A percentile compares a stretch with the other conserved stretches of the same genome.
phyloP scores from a whole-genome alignment of 306 rosid species.

The Vachellia pachyceras region DNA sequence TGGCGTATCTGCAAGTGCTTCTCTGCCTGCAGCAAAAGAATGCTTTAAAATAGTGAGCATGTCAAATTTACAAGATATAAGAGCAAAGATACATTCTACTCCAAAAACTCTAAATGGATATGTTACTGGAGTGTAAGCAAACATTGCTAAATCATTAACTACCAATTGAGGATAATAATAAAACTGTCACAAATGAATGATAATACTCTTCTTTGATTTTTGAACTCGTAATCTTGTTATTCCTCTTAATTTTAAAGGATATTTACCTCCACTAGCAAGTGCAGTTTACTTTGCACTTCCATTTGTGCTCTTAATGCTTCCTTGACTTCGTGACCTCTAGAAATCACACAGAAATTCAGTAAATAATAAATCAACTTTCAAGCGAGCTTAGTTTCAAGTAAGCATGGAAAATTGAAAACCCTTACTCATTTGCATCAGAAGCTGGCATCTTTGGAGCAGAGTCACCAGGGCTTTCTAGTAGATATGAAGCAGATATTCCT shows the following conservation, averaged over 20 bases:
- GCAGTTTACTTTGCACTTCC: conserved; percentile 20
- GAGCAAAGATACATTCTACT: background rate
- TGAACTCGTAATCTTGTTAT: background rate
- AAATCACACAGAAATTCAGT: background rate
- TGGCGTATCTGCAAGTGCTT: conserved; percentile 19
- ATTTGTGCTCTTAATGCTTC: conserved; percentile 16
- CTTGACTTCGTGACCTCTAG: conserved; percentile 16
- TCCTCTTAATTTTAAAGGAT: background rate
- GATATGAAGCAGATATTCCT: conserved; percentile 15
- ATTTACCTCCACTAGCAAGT: conserved; percentile 15
- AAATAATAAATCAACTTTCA: background rate
- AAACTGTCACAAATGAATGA: background rate
- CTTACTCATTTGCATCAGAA: conserved; percentile 18
- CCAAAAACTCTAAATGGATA: background rate
- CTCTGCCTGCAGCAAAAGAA: conserved; percentile 3
- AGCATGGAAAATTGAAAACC: background rate
- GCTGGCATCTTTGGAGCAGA: conserved; percentile 14
- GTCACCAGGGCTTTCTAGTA: background rate
- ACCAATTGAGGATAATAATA: background rate
- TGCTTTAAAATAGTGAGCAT: background rate
- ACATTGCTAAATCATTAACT: background rate
- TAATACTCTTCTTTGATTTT: background rate
- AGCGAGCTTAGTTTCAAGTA: background rate
- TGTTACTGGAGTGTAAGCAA: background rate
- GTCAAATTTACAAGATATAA: background rate